Percentiles rank a stretch among this genome's conserved stretches.
Evolutionary conservation across 192 early-diverging fungal species (phyloP).

Genomic region (Haplosporangium gracile): DNA sequence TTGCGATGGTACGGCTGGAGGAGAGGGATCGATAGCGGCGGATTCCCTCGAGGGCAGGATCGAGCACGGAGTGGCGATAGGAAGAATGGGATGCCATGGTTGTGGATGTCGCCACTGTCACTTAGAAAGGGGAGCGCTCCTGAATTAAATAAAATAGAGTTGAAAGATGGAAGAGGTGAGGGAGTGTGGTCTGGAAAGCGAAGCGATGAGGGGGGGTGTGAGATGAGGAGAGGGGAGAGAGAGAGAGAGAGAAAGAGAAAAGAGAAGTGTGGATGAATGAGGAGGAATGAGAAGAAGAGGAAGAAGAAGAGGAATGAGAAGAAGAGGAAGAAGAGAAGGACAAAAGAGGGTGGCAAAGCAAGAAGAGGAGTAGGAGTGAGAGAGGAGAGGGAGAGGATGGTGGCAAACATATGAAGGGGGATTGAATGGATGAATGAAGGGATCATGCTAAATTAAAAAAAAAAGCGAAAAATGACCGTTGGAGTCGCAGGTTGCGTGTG

Average conservation of each 20-base stretch:
- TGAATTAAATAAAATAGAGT: neutral
- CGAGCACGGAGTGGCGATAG: neutral
- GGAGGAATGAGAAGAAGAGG: neutral
- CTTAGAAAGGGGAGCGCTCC: neutral
- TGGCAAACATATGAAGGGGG: too few relatives aligned
- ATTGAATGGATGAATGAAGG: too few relatives aligned
- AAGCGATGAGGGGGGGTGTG: neutral
- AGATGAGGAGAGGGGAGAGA: too few relatives aligned
- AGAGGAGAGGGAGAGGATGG: neutral
- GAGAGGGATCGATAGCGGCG: neutral
- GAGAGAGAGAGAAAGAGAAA: too few relatives aligned
- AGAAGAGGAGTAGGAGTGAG: neutral
- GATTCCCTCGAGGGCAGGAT: neutral
- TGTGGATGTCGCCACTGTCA: too few relatives aligned
- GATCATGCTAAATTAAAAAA: too few relatives aligned
- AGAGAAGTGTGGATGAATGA: neutral
- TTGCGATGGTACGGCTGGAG: neutral
- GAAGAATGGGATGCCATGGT: neutral
- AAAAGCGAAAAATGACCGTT: too few relatives aligned
- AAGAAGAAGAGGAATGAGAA: neutral
- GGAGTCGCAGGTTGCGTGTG: too few relatives aligned
- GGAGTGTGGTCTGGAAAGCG: neutral
- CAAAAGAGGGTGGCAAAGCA: neutral
- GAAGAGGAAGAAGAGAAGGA: neutral
- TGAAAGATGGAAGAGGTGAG: neutral